These are phyloP conservation scores for Oenanthe sinensis DNA, from an alignment of 129 eudicot genomes.

Conservation along the genomic window DNA sequence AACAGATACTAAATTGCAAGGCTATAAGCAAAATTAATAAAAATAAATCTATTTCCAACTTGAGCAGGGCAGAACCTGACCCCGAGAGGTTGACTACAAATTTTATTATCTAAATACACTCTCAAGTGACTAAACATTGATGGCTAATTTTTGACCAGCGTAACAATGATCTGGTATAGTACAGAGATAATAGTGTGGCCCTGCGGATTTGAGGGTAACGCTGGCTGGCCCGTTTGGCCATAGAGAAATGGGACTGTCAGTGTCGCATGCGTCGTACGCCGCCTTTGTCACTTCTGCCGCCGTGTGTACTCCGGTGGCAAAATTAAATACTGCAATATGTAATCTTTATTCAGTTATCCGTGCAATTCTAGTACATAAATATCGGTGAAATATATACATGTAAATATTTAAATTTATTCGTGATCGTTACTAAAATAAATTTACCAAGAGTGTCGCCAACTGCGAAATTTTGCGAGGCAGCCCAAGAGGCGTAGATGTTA, in stretches of 20 bases:
- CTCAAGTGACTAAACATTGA: slow-evolving; percentile 17
- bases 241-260: slow-evolving; percentile 33
- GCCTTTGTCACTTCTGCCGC: slow-evolving; percentile 47
- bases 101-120: not conserved
- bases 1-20: too few relatives aligned
- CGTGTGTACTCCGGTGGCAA: slow-evolving; percentile 25
- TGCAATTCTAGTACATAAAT: not conserved
- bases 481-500: slow-evolving; percentile 41
- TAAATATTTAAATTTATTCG: not conserved
- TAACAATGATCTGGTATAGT: slow-evolving; percentile 39
- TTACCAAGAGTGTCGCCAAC: slow-evolving; percentile 46
- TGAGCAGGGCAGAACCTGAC: too few relatives aligned
- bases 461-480: slow-evolving; percentile 31
- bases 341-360: not conserved
- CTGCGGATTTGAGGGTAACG: slow-evolving; percentile 32
- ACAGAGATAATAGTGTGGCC: slow-evolving; percentile 41
- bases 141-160: slow-evolving; percentile 45
- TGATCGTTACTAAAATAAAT: not conserved
- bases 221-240: slow-evolving; percentile 35
- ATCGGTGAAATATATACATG: not conserved
- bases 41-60: too few relatives aligned
- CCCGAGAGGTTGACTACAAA: too few relatives aligned
- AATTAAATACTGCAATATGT: slow-evolving; percentile 36
- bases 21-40: too few relatives aligned
- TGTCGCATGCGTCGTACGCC: slow-evolving; percentile 40